Evolutionary conservation across 2,329 filamentous ascomycete species (phyloP), one percentile per base, ranked within the genome.

Genomic region (Arthrobotrys pseudoclavata): DNA sequence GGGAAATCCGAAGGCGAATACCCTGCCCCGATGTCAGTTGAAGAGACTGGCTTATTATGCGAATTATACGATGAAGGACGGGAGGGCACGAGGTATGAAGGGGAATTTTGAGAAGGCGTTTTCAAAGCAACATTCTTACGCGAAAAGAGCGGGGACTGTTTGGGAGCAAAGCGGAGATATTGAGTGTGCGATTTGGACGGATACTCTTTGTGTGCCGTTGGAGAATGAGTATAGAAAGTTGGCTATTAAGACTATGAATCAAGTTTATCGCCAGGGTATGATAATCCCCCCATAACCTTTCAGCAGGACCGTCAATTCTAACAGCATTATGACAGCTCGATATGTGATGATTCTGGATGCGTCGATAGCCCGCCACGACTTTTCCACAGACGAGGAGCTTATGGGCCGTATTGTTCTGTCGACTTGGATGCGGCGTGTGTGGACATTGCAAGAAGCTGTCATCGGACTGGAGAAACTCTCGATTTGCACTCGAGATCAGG

Each of bases 401-500:
- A 63, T 76, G 40, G 76, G 68, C 13, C 71, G 79, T 22, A 22
- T 80, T 7, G 57, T 78, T 50, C 34, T 70, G 13, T 76, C 79
- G 4, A 76, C 71, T 6, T 80, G 79, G 79, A 79, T 80, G 71
- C 57, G 72, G 9, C 76, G 79, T 34, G 68, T 80, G 15, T 80
- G 79, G 79, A 80, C 79, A n/a, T 48, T 80, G 18, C 79, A 80
- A 60, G 79, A 80, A 64, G 79, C 79, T 13, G 63, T 80, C 29
- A 48, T 79, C 5, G 75, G 75, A 24, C 57, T 72, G 48, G 69
- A 79, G 26, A 72, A 69, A 13, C 63, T 79, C 20, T 26, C 75
- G 5, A 66, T 74, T 7, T 74, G 75, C 47, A n/a, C 64, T 10
- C 62, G 40, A 52, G 63, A 79, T 37, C 60, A 57, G 15, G 74